phyloP scores from a whole-genome alignment of 1,284 basidiomycete genomes.

The Tilletia caries region DNA sequence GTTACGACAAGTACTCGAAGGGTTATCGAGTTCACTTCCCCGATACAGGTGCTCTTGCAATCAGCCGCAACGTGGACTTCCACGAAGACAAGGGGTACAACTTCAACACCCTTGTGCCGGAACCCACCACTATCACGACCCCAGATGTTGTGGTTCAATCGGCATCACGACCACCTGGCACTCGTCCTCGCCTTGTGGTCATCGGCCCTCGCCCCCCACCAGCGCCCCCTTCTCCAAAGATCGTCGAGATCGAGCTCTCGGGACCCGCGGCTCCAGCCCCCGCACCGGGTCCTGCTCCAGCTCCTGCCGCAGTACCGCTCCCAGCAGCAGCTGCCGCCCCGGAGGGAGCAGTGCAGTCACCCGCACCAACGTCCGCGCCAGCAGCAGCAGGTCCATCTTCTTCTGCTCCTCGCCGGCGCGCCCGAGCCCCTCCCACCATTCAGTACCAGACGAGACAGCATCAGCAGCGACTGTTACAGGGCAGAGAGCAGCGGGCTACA shows the following conservation, averaged over 20 bases:
- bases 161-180: background rate
- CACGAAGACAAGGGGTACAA: background rate
- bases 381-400: background rate
- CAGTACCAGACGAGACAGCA: slow-evolving; percentile 1
- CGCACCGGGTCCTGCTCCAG: background rate
- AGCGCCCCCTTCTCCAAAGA: background rate
- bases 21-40: background rate
- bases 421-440: background rate
- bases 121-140: background rate
- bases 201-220: background rate
- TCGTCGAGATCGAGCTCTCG: background rate
- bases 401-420: background rate
- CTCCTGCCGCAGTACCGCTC: background rate
- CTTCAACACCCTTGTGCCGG: background rate
- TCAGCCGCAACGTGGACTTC: slow-evolving; percentile 1
- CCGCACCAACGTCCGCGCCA: background rate
- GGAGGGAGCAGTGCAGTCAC: background rate
- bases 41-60: background rate
- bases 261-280: too few species aligned
- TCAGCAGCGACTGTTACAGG: background rate
- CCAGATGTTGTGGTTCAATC: background rate
- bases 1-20: background rate
- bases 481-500: background rate
- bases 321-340: background rate
- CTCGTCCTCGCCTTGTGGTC: slow-evolving; percentile 1